These are phyloP conservation scores for Helianthus tuberosus DNA, from an alignment of 129 eudicot genomes.

Conservation along the genomic window DNA sequence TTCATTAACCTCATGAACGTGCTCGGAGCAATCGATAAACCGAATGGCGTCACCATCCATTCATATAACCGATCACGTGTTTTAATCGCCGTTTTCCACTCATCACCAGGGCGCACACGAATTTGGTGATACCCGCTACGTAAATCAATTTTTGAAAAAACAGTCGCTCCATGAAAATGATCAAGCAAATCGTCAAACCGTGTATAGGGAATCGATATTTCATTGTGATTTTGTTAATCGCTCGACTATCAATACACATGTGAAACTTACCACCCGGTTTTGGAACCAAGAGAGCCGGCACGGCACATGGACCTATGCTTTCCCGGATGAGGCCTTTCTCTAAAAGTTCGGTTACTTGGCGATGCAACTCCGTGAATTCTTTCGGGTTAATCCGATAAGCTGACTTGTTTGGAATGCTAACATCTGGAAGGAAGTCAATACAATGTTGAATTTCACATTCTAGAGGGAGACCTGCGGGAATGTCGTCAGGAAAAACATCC, in stretches of 20 bases:
- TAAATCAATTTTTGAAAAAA: background rate
- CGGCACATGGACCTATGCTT: background rate
- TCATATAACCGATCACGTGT: background rate
- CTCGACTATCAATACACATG: background rate
- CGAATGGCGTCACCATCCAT: conserved; percentile 4
- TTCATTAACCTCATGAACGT: too few species aligned
- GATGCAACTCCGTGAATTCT: background rate
- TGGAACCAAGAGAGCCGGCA: background rate
- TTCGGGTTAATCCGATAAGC: conserved; percentile 2
- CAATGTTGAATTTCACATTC: background rate
- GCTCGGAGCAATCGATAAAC: background rate
- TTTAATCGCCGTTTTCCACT: background rate
- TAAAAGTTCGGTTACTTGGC: background rate
- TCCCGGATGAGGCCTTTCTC: background rate
- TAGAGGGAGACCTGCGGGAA: background rate
- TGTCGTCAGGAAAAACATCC: background rate
- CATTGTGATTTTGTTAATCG: background rate
- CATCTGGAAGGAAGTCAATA: background rate
- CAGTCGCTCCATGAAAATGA: background rate
- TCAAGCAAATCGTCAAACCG: background rate
- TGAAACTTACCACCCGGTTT: background rate
- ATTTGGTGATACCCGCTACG: background rate
- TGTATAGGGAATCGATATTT: background rate
- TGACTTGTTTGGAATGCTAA: background rate
- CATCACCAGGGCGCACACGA: background rate